phyloP scores from a whole-genome alignment of 805 yeast species.

The Vanderwaltozyma polyspora region DNA sequence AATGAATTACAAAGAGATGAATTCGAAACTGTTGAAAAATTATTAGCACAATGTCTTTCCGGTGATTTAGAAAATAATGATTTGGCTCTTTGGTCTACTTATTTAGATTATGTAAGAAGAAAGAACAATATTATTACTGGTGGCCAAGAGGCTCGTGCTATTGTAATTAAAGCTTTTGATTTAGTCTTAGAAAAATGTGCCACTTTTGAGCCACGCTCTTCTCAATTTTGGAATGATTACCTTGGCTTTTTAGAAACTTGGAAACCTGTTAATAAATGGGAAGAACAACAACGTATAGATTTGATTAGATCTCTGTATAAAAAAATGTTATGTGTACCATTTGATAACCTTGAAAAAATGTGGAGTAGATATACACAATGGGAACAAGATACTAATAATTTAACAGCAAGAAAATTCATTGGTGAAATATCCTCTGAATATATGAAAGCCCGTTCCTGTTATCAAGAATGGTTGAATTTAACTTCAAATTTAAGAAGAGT shows the following conservation, averaged over 20 bases:
- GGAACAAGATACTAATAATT: slow-evolving; percentile 65
- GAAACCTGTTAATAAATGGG: slow-evolving; percentile 75
- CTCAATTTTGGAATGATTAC: slow-evolving; percentile 71
- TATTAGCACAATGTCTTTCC: slow-evolving; percentile 55
- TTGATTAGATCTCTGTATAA: slow-evolving; percentile 63
- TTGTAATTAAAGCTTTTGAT: slow-evolving; percentile 72
- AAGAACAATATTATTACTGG: slow-evolving; percentile 60
- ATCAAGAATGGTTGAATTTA: slow-evolving; percentile 54
- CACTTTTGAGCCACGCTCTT: slow-evolving; percentile 52
- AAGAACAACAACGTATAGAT: slow-evolving; percentile 71
- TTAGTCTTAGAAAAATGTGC: slow-evolving; percentile 73
- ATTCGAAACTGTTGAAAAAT: slow-evolving; percentile 49
- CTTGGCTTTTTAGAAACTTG: slow-evolving; percentile 65
- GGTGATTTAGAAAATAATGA: slow-evolving; percentile 32
- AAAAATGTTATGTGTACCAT: slow-evolving; percentile 63
- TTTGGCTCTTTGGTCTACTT: slow-evolving; percentile 63
- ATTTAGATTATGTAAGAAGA: slow-evolving; percentile 66
- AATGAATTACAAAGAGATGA: slow-evolving; percentile 56
- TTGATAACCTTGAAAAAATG: slow-evolving; percentile 56
- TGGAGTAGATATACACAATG: slow-evolving; percentile 78
- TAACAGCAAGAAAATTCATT: slow-evolving; percentile 75
- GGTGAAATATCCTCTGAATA: slow-evolving; percentile 74
- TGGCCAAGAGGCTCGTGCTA: slow-evolving; percentile 66
- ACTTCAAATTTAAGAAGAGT: slow-evolving; percentile 41
- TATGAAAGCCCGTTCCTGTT: slow-evolving; percentile 75